Base-by-base conservation (phyloP, 768 basidiomycete genomes). In the Boletus fagicola region DNA sequence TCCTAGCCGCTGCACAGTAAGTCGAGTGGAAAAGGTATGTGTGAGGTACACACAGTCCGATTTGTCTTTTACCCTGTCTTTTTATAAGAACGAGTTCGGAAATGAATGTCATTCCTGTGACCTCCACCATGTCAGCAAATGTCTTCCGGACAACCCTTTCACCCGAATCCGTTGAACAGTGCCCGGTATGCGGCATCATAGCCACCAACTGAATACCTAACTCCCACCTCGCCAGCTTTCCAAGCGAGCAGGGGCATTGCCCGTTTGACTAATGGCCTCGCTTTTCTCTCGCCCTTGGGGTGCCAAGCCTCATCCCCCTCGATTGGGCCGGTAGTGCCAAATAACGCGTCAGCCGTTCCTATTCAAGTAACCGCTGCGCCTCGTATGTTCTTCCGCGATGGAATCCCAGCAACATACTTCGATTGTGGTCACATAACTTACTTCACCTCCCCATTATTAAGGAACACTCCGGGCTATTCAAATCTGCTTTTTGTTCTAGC, bases 91-190 rank as follows among this genome's bases (percentile, higher is more conserved):
- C 53, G 11, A 35, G 58, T 56, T 69, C 71, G 71, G 71, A 72
- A 74, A 72, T 72, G 71, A 72, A 72, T 18, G 49, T 62, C 68
- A 70, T 66, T 66, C 57, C 68, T 69, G 71, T 74, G 68, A 58
- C 46, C 28, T 33, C 53, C 56, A 65, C 67, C 53, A 54, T 56
- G 49, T 65, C 59, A 58, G 51, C 54, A 62, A 53, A 61, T 64
- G 62, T 68, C 52, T 59, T 63, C 63, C 67, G 71, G 68, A 63
- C 56, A 49, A 68, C 67, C 57, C 53, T 48, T 62, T 63, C 67
- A 64, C 62, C 71, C 72, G 71, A 72, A 49, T 62, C 72, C 71
- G 71, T 71, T 53, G 45, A 51, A 55, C 57, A 69, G 49, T 58
- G 42, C 62, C 68, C 66, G 65, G 56, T 58, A 54, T 51, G 62